Evolutionary conservation across 2,329 filamentous ascomycete genomes (phyloP).

Genomic region (Tympanopsis confertula): DNA sequence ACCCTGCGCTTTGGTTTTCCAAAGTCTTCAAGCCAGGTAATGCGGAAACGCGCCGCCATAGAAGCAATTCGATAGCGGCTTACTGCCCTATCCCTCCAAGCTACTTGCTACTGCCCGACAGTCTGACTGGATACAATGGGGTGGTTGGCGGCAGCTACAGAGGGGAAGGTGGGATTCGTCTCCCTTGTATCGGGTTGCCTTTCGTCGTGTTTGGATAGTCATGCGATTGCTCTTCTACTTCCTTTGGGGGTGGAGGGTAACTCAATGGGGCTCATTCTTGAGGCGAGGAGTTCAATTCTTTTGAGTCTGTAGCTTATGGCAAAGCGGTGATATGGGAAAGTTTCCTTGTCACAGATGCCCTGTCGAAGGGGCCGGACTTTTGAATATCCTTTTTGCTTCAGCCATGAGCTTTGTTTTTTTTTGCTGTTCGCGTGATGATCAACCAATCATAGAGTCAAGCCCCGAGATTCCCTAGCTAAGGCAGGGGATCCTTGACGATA

Average conservation of each 20-base stretch:
- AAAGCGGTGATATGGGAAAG: constrained; percentile 29
- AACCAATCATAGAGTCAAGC: constrained; percentile 95
- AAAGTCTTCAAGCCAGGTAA: constrained; percentile 31
- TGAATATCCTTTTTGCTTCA: constrained; percentile 8
- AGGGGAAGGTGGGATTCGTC: constrained; percentile 27
- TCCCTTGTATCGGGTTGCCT: constrained; percentile 31
- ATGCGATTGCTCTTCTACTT: constrained; percentile 77
- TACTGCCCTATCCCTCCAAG: constrained; percentile 42
- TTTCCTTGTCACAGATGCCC: constrained; percentile 14
- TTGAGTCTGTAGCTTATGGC: constrained; percentile 39
- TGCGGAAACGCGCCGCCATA: constrained; percentile 99
- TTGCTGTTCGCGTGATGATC: constrained; percentile 82
- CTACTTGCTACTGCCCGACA: constrained; percentile 19
- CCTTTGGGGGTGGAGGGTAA: constrained; percentile 49
- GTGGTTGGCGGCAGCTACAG: constrained; percentile 15
- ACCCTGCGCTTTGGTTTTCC: constrained; percentile 35
- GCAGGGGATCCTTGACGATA: not conserved
- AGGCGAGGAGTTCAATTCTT: constrained; percentile 67
- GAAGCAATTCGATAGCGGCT: constrained; percentile 90
- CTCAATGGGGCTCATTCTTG: constrained; percentile 99
- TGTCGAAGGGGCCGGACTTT: constrained; percentile 11
- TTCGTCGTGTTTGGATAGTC: constrained; percentile 93
- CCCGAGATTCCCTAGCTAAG: constrained; percentile 48
- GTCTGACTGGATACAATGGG: constrained; percentile 33
- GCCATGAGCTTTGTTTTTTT: constrained; percentile 37